Conservation (phyloP, 2,329 filamentous ascomycete species). For the Chaetomiaceae sp. region DNA sequence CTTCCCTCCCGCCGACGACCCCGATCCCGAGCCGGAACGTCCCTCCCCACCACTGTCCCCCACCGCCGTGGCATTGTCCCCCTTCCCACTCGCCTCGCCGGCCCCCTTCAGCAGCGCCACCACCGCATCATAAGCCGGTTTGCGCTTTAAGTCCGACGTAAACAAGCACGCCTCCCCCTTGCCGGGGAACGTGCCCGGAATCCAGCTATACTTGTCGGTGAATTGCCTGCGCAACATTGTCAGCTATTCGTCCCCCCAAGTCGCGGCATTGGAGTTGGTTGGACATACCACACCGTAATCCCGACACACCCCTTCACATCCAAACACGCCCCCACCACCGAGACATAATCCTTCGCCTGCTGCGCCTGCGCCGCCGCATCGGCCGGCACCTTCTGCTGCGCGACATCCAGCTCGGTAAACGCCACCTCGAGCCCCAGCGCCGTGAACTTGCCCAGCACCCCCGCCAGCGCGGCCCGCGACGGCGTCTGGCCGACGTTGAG, state of each 20-base stretch:
- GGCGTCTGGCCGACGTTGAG: constrained; percentile 42
- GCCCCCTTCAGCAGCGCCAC: constrained; percentile 21
- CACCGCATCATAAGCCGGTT: constrained; percentile 36
- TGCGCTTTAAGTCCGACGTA: constrained; percentile 33
- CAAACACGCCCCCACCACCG: constrained; percentile 34
- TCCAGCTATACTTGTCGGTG: constrained; percentile 31
- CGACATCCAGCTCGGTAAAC: constrained; percentile 47
- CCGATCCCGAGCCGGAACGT: too few relatives aligned
- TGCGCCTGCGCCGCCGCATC: constrained; percentile 34
- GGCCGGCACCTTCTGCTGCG: constrained; percentile 39
- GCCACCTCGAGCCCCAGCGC: constrained; percentile 42
- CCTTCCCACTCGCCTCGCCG: neutral
- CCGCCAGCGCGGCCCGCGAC: constrained; percentile 30
- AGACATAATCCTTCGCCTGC: constrained; percentile 44
- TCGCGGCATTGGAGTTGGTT: too few relatives aligned
- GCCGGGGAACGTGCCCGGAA: constrained; percentile 35
- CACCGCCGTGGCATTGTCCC: neutral
- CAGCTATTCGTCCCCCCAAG: too few relatives aligned
- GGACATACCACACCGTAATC: constrained; percentile 40
- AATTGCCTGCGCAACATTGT: too few relatives aligned
- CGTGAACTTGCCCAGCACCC: constrained; percentile 36
- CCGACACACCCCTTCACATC: constrained; percentile 36
- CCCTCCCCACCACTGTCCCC: neutral
- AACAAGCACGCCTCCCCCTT: constrained; percentile 37
- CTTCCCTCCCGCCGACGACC: too few relatives aligned